phyloP scores from a whole-genome alignment of 2,329 filamentous ascomycete genomes.

The Claviceps pusilla region DNA sequence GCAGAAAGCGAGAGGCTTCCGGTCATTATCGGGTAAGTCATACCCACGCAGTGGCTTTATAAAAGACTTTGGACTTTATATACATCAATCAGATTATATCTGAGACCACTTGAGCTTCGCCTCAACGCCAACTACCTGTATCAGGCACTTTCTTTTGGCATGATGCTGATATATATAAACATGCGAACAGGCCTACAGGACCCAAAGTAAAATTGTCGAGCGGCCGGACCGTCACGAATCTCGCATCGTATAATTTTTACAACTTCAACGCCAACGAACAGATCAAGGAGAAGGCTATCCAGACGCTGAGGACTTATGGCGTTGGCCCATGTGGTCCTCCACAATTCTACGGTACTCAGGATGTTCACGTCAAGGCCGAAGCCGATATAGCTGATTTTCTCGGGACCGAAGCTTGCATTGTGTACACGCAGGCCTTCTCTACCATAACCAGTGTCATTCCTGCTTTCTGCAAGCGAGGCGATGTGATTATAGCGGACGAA shows the following conservation, averaged over 20 bases:
- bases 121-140: neutral
- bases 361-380: conserved; percentile 95
- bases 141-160: neutral
- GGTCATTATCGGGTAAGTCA: conserved; percentile 65
- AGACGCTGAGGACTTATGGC: conserved; percentile 85
- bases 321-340: conserved; percentile 94
- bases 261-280: conserved; percentile 89
- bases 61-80: neutral
- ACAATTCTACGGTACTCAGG: conserved; percentile 95
- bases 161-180: neutral
- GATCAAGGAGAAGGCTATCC: conserved; percentile 88
- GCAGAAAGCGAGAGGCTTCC: conserved; percentile 71
- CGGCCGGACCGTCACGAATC: conserved; percentile 81
- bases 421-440: conserved; percentile 92
- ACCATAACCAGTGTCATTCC: conserved; percentile 96
- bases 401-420: conserved; percentile 76
- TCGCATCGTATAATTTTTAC: conserved; percentile 94
- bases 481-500: conserved; percentile 90
- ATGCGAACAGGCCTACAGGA: conserved; percentile 55
- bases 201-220: conserved; percentile 80
- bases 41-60: neutral
- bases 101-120: neutral
- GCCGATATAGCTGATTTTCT: conserved; percentile 82
- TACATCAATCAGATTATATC: neutral
- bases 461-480: conserved; percentile 89